These are phyloP conservation scores for Aspergillus tanneri DNA, from an alignment of 2,329 filamentous ascomycete genomes.

Conservation along the genomic window DNA sequence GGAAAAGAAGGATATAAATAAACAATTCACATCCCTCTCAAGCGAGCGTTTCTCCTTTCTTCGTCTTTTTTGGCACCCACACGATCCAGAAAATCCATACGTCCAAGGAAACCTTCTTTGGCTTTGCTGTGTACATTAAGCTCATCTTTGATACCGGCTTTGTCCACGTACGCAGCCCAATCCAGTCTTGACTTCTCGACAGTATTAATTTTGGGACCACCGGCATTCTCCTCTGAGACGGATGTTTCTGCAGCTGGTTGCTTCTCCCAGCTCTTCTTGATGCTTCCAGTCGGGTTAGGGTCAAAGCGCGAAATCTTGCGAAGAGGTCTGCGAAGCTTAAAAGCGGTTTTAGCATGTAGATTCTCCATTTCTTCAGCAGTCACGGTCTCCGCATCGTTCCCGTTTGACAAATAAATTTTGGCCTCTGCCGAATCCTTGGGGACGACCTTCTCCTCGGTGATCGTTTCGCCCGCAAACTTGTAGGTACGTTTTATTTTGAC, in stretches of 20 bases:
- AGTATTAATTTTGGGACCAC: slow-evolving; percentile 63
- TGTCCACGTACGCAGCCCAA: slow-evolving; percentile 64
- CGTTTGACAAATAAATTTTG: slow-evolving; percentile 50
- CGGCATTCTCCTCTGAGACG: slow-evolving; percentile 32
- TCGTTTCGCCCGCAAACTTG: slow-evolving; percentile 57
- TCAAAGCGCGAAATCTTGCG: slow-evolving; percentile 48
- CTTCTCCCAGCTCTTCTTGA: slow-evolving; percentile 47
- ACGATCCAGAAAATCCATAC: slow-evolving; percentile 62
- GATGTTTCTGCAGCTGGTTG: slow-evolving; percentile 27
- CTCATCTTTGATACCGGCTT: slow-evolving; percentile 61
- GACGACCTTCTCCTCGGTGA: slow-evolving; percentile 55
- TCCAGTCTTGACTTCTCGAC: slow-evolving; percentile 66
- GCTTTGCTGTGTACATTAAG: slow-evolving; percentile 61
- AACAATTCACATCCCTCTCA: slow-evolving; percentile 38
- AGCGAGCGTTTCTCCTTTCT: slow-evolving; percentile 53
- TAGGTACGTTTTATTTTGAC: slow-evolving; percentile 59
- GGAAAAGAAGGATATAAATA: not conserved
- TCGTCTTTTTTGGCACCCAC: slow-evolving; percentile 58
- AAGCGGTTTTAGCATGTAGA: slow-evolving; percentile 17
- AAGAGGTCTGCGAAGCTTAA: slow-evolving; percentile 39
- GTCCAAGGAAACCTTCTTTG: slow-evolving; percentile 60
- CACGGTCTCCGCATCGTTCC: slow-evolving; percentile 38
- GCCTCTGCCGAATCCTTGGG: slow-evolving; percentile 56
- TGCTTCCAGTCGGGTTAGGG: slow-evolving; percentile 44
- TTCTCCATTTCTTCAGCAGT: slow-evolving; percentile 21